Percentiles rank a stretch among this genome's conserved stretches.
Conservation (phyloP, 2,329 filamentous ascomycete genomes). For the Pseudopyricularia javanii region DNA sequence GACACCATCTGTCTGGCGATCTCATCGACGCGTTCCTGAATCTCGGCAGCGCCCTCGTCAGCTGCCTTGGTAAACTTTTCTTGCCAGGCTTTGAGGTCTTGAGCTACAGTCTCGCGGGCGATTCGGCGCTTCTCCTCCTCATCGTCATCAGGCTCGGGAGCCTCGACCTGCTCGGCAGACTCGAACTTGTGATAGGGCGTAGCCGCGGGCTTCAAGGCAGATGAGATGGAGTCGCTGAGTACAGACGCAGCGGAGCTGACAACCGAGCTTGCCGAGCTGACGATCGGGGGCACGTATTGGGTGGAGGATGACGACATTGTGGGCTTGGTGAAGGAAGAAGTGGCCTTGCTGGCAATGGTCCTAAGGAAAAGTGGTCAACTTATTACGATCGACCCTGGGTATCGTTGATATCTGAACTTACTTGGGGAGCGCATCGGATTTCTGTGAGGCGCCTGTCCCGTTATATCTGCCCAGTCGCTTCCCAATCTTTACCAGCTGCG, state of each 20-base stretch:
- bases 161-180: constrained; percentile 20
- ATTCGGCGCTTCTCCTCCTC: constrained; percentile 44
- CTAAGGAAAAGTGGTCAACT: too few relatives aligned
- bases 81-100: constrained; percentile 78
- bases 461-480: constrained; percentile 74
- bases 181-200: background rate
- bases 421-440: constrained; percentile 9
- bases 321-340: constrained; percentile 25
- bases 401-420: constrained; percentile 4
- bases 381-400: too few relatives aligned
- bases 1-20: constrained; percentile 43
- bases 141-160: constrained; percentile 34
- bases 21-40: constrained; percentile 57
- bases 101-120: constrained; percentile 53
- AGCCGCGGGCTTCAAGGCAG: background rate
- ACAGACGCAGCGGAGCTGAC: constrained; percentile 1
- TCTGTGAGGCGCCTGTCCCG: constrained; percentile 23
- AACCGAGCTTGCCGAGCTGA: background rate
- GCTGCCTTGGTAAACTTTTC: constrained; percentile 76
- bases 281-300: background rate
- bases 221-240: background rate
- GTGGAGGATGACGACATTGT: constrained; percentile 11
- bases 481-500: constrained; percentile 83
- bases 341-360: constrained; percentile 15
- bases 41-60: constrained; percentile 64